Conservation (phyloP, 169 alveolate species). For the Cardiosporidium cionae region DNA sequence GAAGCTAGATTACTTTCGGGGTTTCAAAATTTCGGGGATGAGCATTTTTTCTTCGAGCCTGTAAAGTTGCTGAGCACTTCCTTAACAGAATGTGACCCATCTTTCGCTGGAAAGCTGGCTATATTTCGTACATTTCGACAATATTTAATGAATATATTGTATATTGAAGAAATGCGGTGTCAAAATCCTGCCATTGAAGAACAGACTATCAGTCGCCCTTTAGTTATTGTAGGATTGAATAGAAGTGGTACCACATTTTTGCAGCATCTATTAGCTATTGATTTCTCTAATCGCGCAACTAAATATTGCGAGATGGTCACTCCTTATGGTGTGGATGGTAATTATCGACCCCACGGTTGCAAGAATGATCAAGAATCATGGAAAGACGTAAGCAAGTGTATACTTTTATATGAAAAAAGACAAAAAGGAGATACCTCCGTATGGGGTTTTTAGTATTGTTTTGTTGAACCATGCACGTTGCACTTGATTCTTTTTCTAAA, state of each 20-base stretch:
- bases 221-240: slow-evolving; percentile 3
- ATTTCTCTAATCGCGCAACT: neutral
- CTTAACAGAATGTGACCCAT: neutral
- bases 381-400: slow-evolving; percentile 21
- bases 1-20: slow-evolving; percentile 36
- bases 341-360: slow-evolving; percentile 23
- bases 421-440: too few relatives aligned
- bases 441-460: too few relatives aligned
- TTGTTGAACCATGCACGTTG: too few relatives aligned
- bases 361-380: slow-evolving; percentile 33
- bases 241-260: slow-evolving; percentile 13
- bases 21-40: slow-evolving; percentile 20
- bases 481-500: too few relatives aligned
- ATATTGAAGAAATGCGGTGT: neutral
- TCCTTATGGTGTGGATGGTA: slow-evolving; percentile 16
- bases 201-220: neutral
- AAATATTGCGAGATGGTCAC: neutral
- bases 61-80: neutral
- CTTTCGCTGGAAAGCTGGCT: neutral
- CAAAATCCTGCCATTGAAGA: neutral
- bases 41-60: slow-evolving; percentile 1
- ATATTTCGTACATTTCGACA: neutral
- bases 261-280: slow-evolving; percentile 7
- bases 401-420: neutral
- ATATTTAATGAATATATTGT: neutral